Evolutionary conservation across 495 filamentous ascomycete genomes (phyloP), one percentile per base, ranked within the genome.

Genomic region (Talaromyces thailandensis): DNA sequence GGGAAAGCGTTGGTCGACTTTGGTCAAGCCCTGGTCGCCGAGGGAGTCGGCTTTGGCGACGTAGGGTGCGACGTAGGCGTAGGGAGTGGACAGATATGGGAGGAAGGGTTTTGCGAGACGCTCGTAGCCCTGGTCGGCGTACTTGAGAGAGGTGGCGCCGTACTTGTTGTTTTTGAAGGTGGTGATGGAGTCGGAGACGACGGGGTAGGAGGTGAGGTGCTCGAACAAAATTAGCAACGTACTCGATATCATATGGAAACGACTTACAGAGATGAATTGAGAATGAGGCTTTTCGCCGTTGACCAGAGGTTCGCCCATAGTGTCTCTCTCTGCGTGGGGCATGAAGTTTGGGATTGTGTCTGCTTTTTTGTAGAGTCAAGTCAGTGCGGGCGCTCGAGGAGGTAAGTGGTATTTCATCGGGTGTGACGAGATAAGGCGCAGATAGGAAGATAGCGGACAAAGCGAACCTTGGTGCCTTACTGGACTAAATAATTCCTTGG

Each of bases 121-220:
- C 52, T 73, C 70, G 77, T 91, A 96, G 67, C 84, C 83, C 55
- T 82, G 77, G 68, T 88, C 80, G 71, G 86, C 81, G 53, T 91
- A 77, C 64, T 88, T 78, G 68, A 97, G 75, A 60, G 90, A 89
- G 74, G 88, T 90, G 65, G 88, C 85, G 71, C 91, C 93, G 70
- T 88, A 85, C 21, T 89, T 85, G 73, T 92, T 88, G 63, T 78
- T 79, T 70, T 93, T 91, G 82, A 93, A 88, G 70, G 83, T 83
- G 40, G 78, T 71, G 76, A 96, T 85, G 68, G 84, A 78, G 73
- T 96, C 92, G 67, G 84, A 86, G 71, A 98, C 82, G 58, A 94
- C 76, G 9, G 94, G 94, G 77, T 95, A 96, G 64, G 86, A 87
- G 43, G 82, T 81, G 64, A 98, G 82, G 71, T 98, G 93, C 88